A percentile compares a stretch with the other conserved stretches of the same genome.
phyloP scores from a whole-genome alignment of 257 asterid species.

The Forsythia viridissima region DNA sequence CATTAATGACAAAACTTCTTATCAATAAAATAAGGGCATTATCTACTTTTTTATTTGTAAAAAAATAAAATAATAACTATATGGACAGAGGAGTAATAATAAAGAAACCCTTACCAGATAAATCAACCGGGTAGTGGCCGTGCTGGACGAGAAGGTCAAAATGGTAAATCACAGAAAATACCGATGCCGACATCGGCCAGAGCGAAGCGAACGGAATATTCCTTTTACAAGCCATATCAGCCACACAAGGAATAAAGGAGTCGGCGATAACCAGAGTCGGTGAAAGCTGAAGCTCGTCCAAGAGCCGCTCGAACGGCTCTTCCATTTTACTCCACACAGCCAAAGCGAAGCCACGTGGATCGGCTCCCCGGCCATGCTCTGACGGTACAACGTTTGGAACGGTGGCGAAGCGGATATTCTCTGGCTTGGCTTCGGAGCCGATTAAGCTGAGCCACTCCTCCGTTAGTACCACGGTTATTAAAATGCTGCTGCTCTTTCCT shows the following conservation, averaged over 20 bases:
- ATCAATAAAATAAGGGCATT: too few species aligned
- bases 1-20: too few species aligned
- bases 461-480: not conserved
- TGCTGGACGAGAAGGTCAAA: slow-evolving; percentile 29
- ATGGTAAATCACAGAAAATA: slow-evolving; percentile 35
- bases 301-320: slow-evolving; percentile 45
- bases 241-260: slow-evolving; percentile 32
- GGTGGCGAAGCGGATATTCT: slow-evolving; percentile 34
- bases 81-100: too few species aligned
- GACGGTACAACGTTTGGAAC: slow-evolving; percentile 63
- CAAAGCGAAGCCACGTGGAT: slow-evolving; percentile 24
- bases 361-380: slow-evolving; percentile 44
- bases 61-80: too few species aligned
- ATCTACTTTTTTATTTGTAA: too few species aligned
- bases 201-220: slow-evolving; percentile 53
- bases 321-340: slow-evolving; percentile 37
- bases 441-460: slow-evolving; percentile 47
- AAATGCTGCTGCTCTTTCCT: not conserved
- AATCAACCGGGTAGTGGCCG: slow-evolving; percentile 18
- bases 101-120: slow-evolving; percentile 13
- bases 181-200: slow-evolving; percentile 48
- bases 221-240: slow-evolving; percentile 36
- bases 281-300: slow-evolving; percentile 34
- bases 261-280: slow-evolving; percentile 45
- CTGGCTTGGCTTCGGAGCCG: slow-evolving; percentile 29